Evolutionary conservation across 2,329 filamentous ascomycete species (phyloP).

Genomic region (Fusarium sp.): DNA sequence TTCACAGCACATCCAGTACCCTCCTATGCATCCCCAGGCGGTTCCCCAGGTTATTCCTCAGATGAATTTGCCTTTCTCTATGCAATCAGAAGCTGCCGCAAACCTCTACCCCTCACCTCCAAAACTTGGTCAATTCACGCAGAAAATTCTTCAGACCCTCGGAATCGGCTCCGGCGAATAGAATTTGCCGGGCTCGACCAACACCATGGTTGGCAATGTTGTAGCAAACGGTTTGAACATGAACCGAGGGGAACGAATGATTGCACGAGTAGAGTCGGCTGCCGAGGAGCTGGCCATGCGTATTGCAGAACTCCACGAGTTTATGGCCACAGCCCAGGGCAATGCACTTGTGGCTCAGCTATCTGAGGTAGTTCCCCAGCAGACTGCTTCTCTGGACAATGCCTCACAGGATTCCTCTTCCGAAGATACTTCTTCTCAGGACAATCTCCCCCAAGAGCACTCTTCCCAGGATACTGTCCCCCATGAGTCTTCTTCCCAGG

Average conservation of each 20-base stretch:
- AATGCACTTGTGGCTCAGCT: slow-evolving; percentile 11
- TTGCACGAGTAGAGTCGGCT: slow-evolving; percentile 65
- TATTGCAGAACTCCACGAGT: slow-evolving; percentile 65
- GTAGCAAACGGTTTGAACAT: slow-evolving; percentile 60
- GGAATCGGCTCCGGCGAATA: slow-evolving; percentile 55
- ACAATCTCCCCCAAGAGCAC: not conserved
- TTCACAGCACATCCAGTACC: not conserved
- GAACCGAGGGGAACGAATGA: slow-evolving; percentile 59
- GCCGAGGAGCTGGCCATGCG: slow-evolving; percentile 67
- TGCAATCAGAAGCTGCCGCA: not conserved
- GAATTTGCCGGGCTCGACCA: slow-evolving; percentile 39
- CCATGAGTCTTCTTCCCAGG: not conserved
- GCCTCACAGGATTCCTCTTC: not conserved
- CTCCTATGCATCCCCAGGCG: not conserved
- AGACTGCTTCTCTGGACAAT: not conserved
- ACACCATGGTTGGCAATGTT: slow-evolving; percentile 52
- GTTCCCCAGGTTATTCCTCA: not conserved
- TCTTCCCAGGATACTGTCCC: not conserved
- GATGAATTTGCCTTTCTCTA: not conserved
- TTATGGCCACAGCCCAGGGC: slow-evolving; percentile 46
- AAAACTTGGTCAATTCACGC: slow-evolving; percentile 43
- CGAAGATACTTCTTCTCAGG: not conserved
- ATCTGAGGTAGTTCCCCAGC: slow-evolving; percentile 7
- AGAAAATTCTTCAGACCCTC: slow-evolving; percentile 11
- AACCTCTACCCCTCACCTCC: slow-evolving; percentile 6